Conservation (phyloP, 2,329 filamentous ascomycete genomes). For the Xylariaceae sp. region DNA sequence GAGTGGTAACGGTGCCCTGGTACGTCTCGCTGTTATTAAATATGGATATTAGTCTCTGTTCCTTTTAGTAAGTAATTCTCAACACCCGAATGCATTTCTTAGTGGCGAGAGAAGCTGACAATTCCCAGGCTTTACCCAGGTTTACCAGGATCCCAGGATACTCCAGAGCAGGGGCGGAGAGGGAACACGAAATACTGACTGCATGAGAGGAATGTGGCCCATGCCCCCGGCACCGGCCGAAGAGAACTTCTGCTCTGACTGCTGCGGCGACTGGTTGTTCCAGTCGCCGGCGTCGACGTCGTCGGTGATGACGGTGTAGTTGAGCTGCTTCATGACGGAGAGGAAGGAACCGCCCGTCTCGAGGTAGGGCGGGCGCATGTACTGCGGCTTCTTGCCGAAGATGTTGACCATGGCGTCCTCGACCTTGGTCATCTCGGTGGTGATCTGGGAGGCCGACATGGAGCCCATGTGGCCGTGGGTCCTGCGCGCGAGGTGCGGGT, state of each 20-base stretch:
- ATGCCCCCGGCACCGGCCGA: slow-evolving; percentile 37
- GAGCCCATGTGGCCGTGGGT: slow-evolving; percentile 42
- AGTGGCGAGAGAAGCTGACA: no score
- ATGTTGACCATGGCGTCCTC: slow-evolving; percentile 49
- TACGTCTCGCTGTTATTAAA: no score
- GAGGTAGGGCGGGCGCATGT: slow-evolving; percentile 48
- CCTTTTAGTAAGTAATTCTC: no score
- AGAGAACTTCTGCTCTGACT: slow-evolving; percentile 50
- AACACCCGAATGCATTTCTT: no score
- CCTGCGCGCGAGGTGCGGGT: slow-evolving; percentile 20
- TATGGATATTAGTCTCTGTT: no score
- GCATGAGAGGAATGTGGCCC: slow-evolving; percentile 54
- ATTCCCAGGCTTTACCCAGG: no score
- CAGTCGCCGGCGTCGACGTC: slow-evolving; percentile 61
- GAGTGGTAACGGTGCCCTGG: slow-evolving; percentile 40
- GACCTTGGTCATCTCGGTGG: slow-evolving; percentile 44
- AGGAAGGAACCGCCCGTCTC: slow-evolving; percentile 41
- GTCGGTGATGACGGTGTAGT: slow-evolving; percentile 58
- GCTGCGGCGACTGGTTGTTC: slow-evolving; percentile 45
- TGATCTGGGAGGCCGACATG: slow-evolving; percentile 34
- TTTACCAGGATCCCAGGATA: no score
- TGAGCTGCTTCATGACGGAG: slow-evolving; percentile 38
- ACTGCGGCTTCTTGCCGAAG: slow-evolving; percentile 43
- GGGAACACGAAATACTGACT: no score
- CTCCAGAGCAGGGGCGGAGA: no score